Evolutionary conservation across 345 rosid genomes (phyloP).

Genomic region (Clarkia xantiana): DNA sequence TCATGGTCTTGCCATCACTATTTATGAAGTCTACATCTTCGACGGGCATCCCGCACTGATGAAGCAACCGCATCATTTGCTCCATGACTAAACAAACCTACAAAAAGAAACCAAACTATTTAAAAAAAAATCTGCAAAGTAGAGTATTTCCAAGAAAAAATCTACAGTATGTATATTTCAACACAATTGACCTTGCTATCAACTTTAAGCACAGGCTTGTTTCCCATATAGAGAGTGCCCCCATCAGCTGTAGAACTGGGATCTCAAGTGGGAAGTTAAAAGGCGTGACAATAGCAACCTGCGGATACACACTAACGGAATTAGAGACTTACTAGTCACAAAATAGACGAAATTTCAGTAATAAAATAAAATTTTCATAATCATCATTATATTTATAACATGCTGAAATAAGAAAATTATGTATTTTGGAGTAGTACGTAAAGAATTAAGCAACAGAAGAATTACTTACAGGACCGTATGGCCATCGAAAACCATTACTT

Average conservation of each 20-base stretch:
- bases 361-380: no score
- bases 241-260: slow-evolving; percentile 94
- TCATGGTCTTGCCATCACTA: slow-evolving; percentile 91
- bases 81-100: slow-evolving; percentile 97
- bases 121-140: background rate
- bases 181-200: slow-evolving; percentile 86
- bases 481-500: slow-evolving; percentile 96
- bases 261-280: slow-evolving; percentile 97
- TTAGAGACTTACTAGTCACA: no score
- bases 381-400: no score
- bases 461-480: slow-evolving; percentile 85
- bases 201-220: slow-evolving; percentile 86
- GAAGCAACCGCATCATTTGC: slow-evolving; percentile 89
- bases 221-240: slow-evolving; percentile 95
- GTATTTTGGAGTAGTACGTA: no score
- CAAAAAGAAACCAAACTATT: slow-evolving; percentile 2
- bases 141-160: background rate
- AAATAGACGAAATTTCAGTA: no score
- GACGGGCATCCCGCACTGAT: slow-evolving; percentile 72
- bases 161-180: background rate
- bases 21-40: slow-evolving; percentile 94
- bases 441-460: slow-evolving; percentile 9
- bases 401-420: background rate
- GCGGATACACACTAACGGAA: slow-evolving; percentile 3
- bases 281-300: slow-evolving; percentile 94